Evolutionary conservation across 306 rosid species (phyloP).

Genomic region (barrel medic (Medicago truncatula)): DNA sequence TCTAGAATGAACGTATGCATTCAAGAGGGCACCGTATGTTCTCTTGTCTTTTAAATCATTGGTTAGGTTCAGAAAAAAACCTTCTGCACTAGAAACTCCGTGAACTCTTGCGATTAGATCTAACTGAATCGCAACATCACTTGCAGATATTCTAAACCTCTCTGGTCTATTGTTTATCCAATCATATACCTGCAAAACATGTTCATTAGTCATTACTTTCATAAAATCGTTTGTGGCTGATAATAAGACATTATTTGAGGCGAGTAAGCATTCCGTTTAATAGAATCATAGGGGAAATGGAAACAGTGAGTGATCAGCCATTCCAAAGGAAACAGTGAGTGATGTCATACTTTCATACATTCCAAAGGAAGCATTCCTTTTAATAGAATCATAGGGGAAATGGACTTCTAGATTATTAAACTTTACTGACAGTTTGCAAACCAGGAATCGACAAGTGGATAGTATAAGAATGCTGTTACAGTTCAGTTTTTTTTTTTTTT

Average conservation of each 20-base stretch:
- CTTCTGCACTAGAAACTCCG: constrained; percentile 79
- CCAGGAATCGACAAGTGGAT: too few species aligned
- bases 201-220: constrained; percentile 28
- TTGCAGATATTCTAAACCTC: constrained; percentile 75
- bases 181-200: constrained; percentile 71
- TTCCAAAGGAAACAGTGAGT: neutral
- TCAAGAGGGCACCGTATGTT: constrained; percentile 84
- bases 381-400: too few species aligned
- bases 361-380: constrained; percentile 5
- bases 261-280: constrained; percentile 23
- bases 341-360: constrained; percentile 3
- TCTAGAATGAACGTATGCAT: constrained; percentile 68
- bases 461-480: too few species aligned
- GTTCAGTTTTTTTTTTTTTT: too few species aligned
- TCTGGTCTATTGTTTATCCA: constrained; percentile 90
- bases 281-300: too few species aligned
- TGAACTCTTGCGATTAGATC: constrained; percentile 84
- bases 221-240: constrained; percentile 8
- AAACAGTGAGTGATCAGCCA: too few species aligned
- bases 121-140: constrained; percentile 88
- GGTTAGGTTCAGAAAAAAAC: constrained; percentile 63
- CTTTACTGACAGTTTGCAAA: too few species aligned
- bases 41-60: constrained; percentile 68
- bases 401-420: too few species aligned
- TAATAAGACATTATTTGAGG: constrained; percentile 15